Evolutionary conservation across 306 rosid species (phyloP).

Genomic region (Lotus japonicus): DNA sequence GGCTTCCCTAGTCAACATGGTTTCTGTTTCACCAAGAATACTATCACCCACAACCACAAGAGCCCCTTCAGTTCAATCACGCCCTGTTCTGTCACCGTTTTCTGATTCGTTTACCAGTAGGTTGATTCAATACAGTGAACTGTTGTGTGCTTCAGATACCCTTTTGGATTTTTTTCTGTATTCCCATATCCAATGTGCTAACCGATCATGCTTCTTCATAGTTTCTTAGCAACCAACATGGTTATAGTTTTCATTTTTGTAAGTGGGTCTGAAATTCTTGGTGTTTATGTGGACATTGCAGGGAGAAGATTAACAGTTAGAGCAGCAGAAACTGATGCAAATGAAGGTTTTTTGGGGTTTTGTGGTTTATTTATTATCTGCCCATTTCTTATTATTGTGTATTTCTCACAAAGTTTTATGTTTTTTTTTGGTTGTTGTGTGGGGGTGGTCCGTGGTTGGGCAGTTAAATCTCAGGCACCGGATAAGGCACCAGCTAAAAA

Average conservation of each 20-base stretch:
- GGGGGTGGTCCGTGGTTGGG: slow-evolving; percentile 1
- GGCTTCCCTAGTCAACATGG: slow-evolving; percentile 32
- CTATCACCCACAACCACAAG: neutral
- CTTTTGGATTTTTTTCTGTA: slow-evolving; percentile 10
- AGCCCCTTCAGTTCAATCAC: slow-evolving; percentile 20
- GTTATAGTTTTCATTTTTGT: neutral
- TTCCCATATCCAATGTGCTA: slow-evolving; percentile 8
- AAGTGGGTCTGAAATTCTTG: slow-evolving; percentile 5
- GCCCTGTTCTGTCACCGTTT: neutral
- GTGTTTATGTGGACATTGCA: slow-evolving; percentile 15
- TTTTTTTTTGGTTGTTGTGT: neutral
- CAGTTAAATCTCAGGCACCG: slow-evolving; percentile 26
- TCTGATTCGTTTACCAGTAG: slow-evolving; percentile 22
- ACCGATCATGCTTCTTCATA: neutral
- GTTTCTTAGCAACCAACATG: slow-evolving; percentile 12
- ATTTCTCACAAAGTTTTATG: neutral
- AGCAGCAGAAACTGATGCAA: slow-evolving; percentile 35
- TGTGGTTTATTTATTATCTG: slow-evolving; percentile 1
- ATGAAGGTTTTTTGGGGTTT: slow-evolving; percentile 26
- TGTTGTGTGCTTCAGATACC: neutral
- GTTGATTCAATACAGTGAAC: slow-evolving; percentile 18
- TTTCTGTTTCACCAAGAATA: slow-evolving; percentile 27
- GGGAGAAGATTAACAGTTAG: slow-evolving; percentile 30
- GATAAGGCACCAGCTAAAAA: slow-evolving; percentile 23
- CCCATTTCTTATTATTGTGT: neutral